Percentiles rank a stretch among this genome's conserved stretches.
Conservation (phyloP, 2,329 filamentous ascomycete genomes). For the Hirsutella rhossiliensis region DNA sequence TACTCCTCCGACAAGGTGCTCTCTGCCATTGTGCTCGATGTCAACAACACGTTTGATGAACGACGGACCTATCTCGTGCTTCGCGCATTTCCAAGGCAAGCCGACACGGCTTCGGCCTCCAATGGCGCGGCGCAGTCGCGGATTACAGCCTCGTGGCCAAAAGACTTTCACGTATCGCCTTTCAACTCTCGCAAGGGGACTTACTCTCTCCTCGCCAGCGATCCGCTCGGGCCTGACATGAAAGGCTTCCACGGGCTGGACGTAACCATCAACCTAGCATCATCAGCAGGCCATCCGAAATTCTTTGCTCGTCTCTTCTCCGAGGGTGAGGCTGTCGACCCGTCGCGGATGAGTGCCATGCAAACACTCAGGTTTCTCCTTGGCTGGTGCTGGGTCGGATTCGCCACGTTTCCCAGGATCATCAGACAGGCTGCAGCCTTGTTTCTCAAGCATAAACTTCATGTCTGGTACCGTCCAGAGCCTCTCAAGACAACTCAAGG, state of each 20-base stretch:
- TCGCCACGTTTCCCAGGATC: slow-evolving; percentile 55
- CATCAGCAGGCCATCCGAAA: slow-evolving; percentile 48
- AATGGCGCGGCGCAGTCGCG: slow-evolving; percentile 1
- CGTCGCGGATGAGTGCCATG: slow-evolving; percentile 26
- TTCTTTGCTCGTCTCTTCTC: slow-evolving; percentile 49
- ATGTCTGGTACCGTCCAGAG: slow-evolving; percentile 55
- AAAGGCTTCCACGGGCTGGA: slow-evolving; percentile 33
- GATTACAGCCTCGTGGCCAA: slow-evolving; percentile 45
- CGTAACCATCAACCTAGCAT: slow-evolving; percentile 47
- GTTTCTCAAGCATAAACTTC: slow-evolving; percentile 42
- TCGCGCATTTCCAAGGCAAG: slow-evolving; percentile 13
- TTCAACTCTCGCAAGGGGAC: slow-evolving; percentile 53
- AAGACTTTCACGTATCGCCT: slow-evolving; percentile 67
- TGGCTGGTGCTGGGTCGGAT: slow-evolving; percentile 55
- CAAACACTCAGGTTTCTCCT: slow-evolving; percentile 35
- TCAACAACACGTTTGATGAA: slow-evolving; percentile 69
- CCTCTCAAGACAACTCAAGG: slow-evolving; percentile 43
- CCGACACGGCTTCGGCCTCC: slow-evolving; percentile 4
- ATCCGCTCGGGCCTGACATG: slow-evolving; percentile 28
- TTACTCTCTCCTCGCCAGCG: slow-evolving; percentile 37
- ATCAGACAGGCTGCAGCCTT: slow-evolving; percentile 45
- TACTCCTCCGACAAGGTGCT: slow-evolving; percentile 48
- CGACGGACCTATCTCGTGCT: slow-evolving; percentile 30
- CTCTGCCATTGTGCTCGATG: slow-evolving; percentile 56
- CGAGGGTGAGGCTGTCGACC: slow-evolving; percentile 35